Evolutionary conservation across 1,284 basidiomycete species (phyloP), one percentile per base, ranked within the genome.

Genomic region (Heterobasidion irregulare): DNA sequence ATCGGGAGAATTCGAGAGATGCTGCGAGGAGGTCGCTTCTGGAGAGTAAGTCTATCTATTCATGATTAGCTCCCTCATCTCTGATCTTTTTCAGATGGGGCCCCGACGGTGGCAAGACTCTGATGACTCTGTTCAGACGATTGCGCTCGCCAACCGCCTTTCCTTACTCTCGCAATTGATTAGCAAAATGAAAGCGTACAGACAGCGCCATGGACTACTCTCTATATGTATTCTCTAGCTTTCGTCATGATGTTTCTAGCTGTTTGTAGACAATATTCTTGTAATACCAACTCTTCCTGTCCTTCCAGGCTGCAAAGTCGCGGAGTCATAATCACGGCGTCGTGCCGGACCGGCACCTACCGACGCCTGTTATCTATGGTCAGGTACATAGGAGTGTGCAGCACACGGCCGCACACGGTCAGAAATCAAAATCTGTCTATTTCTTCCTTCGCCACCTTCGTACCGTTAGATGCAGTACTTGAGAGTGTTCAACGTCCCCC

Each of bases 1-100:
- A 8, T 82, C 77, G 1, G 73, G 75, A 10, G 83, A 84, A 61
- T 86, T 87, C 62, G 84, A 86, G 65, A 72, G 72, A 59, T 85
- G 83, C 60, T 86, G 84, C 62, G 74, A 80, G 63, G 84, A 86
- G 64, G 79, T 87, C 26, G 83, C 84, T 10, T 76, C 76, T 54
- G 84, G 84, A 74, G 84, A 86, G 84, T 86, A 65, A 66, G 83
- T 76, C 34, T 55, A 53, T 43, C 10, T 49, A 53, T 16, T 49
- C 33, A 16, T 16, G 26, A 36, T 10, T 35, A 52, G n/a, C 10
- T 19, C 26, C 52, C 48, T 9, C 47, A 35, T 61, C 59, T 59
- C 62, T 41, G 59, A 54, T 13, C 44, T 52, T 43, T 50, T 58
- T 16, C 47, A 86, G 84, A 64, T 87, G 84, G 84, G 84, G 84